phyloP scores from a whole-genome alignment of 495 filamentous ascomycete species.

The Neurospora pannonica region DNA sequence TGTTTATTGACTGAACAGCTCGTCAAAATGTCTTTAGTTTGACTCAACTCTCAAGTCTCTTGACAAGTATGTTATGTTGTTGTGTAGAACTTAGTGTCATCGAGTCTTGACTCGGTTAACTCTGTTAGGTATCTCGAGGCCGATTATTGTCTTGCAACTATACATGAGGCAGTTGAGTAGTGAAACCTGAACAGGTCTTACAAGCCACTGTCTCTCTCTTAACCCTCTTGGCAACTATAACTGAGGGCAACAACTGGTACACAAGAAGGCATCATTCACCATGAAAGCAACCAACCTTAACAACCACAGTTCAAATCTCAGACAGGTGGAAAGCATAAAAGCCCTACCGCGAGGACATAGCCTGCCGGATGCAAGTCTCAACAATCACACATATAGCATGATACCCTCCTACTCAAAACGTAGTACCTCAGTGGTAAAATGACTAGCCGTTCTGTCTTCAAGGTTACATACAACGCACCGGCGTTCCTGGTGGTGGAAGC shows the following conservation, averaged over 20 bases:
- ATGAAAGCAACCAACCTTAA: background rate
- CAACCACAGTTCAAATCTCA: background rate
- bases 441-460: background rate
- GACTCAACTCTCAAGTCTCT: background rate
- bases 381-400: background rate
- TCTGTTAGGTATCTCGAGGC: no score
- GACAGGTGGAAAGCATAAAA: background rate
- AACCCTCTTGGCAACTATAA: background rate
- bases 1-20: background rate
- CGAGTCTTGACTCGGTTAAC: background rate
- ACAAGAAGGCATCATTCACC: background rate
- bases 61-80: background rate
- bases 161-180: background rate
- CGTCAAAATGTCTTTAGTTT: background rate
- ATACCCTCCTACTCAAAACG: background rate
- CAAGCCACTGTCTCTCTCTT: background rate
- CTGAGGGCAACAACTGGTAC: background rate
- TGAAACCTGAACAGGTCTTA: background rate
- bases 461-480: background rate
- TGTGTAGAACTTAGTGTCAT: background rate
- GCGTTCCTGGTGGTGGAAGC: background rate
- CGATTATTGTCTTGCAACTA: background rate
- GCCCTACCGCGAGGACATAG: background rate
- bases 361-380: background rate
- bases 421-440: no score